Evolutionary conservation across 1,284 basidiomycete species (phyloP).

Genomic region (Puccinia coronata): DNA sequence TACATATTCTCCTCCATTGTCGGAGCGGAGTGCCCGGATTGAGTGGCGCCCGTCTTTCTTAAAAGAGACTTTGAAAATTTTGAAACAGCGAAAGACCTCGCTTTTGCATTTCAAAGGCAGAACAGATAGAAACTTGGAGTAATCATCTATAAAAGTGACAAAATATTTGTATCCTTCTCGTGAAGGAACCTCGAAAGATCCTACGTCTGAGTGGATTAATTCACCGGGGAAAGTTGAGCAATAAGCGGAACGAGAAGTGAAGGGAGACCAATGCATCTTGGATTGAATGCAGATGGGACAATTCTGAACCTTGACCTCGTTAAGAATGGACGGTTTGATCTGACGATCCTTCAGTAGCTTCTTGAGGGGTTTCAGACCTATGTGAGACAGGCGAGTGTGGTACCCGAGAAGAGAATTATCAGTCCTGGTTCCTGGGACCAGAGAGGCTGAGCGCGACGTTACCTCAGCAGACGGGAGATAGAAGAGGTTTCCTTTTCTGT

Average conservation of each 20-base stretch:
- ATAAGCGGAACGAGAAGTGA: neutral
- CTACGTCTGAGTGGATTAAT: neutral
- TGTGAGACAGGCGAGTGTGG: neutral
- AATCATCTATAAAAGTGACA: neutral
- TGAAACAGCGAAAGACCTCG: neutral
- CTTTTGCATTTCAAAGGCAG: neutral
- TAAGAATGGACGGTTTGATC: neutral
- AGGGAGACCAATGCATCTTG: neutral
- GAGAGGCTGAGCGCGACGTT: neutral
- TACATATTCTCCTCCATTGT: neutral
- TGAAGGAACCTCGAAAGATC: neutral
- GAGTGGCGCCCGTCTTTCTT: neutral
- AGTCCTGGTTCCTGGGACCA: neutral
- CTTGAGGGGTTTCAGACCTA: neutral
- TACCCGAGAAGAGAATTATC: neutral
- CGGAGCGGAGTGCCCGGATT: too few species aligned
- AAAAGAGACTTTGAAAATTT: neutral
- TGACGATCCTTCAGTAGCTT: neutral
- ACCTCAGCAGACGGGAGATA: neutral
- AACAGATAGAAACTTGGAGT: neutral
- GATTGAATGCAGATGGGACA: neutral
- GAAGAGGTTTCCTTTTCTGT: neutral
- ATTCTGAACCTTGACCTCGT: neutral
- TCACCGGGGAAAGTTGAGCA: neutral
- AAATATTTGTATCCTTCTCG: neutral